Conservation (phyloP, 225 moss, liverwort and hornwort genomes). For the Asterella californica region DNA sequence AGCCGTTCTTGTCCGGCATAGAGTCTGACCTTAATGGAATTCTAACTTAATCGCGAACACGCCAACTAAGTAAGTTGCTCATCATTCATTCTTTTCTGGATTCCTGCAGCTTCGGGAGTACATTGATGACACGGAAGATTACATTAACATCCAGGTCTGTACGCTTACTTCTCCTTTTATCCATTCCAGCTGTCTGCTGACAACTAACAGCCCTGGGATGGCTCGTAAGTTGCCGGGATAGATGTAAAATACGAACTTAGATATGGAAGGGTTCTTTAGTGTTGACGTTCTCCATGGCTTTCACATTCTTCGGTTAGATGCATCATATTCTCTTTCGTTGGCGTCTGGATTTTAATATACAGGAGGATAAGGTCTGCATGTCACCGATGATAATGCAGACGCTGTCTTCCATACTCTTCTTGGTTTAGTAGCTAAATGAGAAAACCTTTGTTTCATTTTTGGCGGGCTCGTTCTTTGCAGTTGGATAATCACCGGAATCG, state of each 20-base stretch:
- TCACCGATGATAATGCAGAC: background rate
- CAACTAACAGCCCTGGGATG: too few species aligned
- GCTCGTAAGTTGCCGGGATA: too few species aligned
- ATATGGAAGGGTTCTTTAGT: too few species aligned
- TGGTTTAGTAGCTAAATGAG: background rate
- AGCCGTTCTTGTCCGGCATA: background rate
- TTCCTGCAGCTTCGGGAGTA: constrained; percentile 81
- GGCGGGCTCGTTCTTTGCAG: constrained; percentile 40
- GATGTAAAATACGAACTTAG: too few species aligned
- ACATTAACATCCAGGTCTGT: constrained; percentile 96
- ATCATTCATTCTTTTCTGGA: background rate
- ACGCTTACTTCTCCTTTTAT: background rate
- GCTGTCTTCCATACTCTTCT: background rate
- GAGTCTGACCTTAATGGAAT: background rate
- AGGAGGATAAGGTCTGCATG: background rate
- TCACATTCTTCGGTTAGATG: too few species aligned
- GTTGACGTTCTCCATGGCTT: too few species aligned
- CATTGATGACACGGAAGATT: constrained; percentile 97
- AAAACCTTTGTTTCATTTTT: background rate
- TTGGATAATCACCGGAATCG: constrained; percentile 98
- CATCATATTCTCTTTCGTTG: too few species aligned
- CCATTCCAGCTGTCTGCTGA: background rate
- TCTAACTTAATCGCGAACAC: background rate
- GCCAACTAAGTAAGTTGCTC: background rate
- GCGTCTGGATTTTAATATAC: too few species aligned